Conservation (phyloP, 148 eudicot genomes). For the Rhododendron molle region DNA sequence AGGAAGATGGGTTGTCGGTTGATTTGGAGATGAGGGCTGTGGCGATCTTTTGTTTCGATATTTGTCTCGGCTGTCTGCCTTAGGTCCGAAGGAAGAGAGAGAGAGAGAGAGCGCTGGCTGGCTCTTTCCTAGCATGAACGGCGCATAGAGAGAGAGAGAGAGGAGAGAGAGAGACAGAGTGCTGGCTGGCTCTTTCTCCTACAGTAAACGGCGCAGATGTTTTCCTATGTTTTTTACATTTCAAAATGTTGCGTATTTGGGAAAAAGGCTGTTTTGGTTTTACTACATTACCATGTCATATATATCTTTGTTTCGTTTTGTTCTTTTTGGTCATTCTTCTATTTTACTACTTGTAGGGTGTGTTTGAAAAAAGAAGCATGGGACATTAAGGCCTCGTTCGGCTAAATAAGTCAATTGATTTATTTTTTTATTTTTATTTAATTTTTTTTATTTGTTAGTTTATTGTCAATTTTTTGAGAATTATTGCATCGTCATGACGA, state of each 20-base stretch:
- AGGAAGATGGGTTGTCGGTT: not conserved
- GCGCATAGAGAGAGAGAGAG: too few species aligned
- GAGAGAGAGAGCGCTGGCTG: not conserved
- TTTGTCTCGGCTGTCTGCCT: not conserved
- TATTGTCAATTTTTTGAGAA: too few species aligned
- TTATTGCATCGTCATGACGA: too few species aligned
- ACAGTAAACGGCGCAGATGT: not conserved
- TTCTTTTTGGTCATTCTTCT: not conserved
- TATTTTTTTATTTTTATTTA: too few species aligned
- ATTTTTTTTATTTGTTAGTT: too few species aligned
- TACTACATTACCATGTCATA: too few species aligned
- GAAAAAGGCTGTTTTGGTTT: not conserved
- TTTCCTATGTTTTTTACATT: not conserved
- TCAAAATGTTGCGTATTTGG: not conserved
- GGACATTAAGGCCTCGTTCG: too few species aligned
- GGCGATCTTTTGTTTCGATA: not conserved
- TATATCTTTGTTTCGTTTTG: not conserved
- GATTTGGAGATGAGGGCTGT: conserved; percentile 2
- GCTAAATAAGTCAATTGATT: too few species aligned
- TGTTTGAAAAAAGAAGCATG: too few species aligned
- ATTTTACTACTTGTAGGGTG: too few species aligned
- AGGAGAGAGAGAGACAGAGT: not conserved
- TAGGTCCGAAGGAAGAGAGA: not conserved
- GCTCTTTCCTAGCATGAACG: too few species aligned
- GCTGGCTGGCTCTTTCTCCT: not conserved